A percentile compares a stretch with the other conserved stretches of the same genome.
Conservation (phyloP, 139 green algal species). For the Prasinococcaceae sp. region DNA sequence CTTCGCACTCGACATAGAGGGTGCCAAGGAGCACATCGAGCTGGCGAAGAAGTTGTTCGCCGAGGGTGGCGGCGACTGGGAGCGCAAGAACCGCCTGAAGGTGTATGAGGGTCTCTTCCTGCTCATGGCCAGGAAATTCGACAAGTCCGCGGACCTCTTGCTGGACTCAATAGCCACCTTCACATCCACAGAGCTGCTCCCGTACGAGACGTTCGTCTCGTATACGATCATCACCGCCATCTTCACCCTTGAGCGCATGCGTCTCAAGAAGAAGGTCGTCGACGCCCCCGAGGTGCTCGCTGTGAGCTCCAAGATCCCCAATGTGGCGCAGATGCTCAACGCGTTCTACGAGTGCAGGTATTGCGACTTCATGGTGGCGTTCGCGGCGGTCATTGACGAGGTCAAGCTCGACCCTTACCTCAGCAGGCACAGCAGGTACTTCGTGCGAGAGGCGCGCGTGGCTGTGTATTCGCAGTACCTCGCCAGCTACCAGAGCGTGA, state of each 20-base stretch:
- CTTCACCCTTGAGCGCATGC: slow-evolving; percentile 46
- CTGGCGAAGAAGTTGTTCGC: slow-evolving; percentile 56
- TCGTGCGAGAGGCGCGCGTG: slow-evolving; percentile 74
- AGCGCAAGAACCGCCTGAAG: slow-evolving; percentile 97
- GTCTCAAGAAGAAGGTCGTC: slow-evolving; percentile 48
- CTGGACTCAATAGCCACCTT: slow-evolving; percentile 93
- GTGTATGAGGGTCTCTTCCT: slow-evolving; percentile 89
- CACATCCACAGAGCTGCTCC: slow-evolving; percentile 86
- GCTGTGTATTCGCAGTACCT: slow-evolving; percentile 90
- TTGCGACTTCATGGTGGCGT: slow-evolving; percentile 65
- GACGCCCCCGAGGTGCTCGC: slow-evolving; percentile 87
- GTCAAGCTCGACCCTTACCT: slow-evolving; percentile 42
- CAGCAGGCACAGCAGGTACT: slow-evolving; percentile 75
- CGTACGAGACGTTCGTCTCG: slow-evolving; percentile 72
- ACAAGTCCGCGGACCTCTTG: slow-evolving; percentile 67
- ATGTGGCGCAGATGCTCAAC: slow-evolving; percentile 64
- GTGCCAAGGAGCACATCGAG: slow-evolving; percentile 51
- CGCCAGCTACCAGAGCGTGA: slow-evolving; percentile 93
- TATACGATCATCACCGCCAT: slow-evolving; percentile 75
- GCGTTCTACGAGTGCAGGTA: slow-evolving; percentile 85
- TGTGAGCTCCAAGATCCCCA: slow-evolving; percentile 68
- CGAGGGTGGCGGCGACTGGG: slow-evolving; percentile 85
- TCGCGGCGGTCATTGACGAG: slow-evolving; percentile 20
- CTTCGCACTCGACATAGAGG: slow-evolving; percentile 41
- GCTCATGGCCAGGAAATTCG: slow-evolving; percentile 73